Base-by-base conservation (phyloP, 176 grass and related monocot species). In the Pharus latifolius region DNA sequence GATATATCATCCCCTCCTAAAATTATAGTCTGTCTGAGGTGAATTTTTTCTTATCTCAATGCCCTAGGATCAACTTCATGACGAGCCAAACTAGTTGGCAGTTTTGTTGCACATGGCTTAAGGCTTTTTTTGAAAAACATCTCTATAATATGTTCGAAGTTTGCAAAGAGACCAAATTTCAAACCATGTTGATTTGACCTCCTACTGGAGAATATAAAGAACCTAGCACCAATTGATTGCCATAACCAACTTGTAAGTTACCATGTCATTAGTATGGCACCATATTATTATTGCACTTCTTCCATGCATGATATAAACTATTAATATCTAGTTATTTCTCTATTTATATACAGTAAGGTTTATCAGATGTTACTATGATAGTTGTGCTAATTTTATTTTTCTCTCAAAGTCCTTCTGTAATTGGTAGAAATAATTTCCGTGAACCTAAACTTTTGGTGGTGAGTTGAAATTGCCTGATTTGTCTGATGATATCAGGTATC, bases 401-500 rank as follows among this genome's bases (percentile, higher is more conserved):
- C 47, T 3, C 9, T 6, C 10, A 4, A 43, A 28, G 5, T 17
- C 23, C 14, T 30, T 26, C 6, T 25, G 6, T n/a, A 55, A 42
- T 15, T 9, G 49, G 6, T 43, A 20, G 3, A n/a, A n/a, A n/a
- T n/a, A n/a, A n/a, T n/a, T n/a, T n/a, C n/a, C n/a, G n/a, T n/a
- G 20, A 47, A 28, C 11, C 1, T 1, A 38, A 37, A 26, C 37
- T 43, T 10, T 56, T 43, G 3, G 6, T 20, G 0, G 29, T 22
- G 64, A 40, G 10, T n/a, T n/a, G n/a, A n/a, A 17, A 34, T 53
- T 63, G 34, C 38, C 63, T 80, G 8, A 18, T 32, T 29, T 64
- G 16, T 56, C 28, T 7, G 14, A 17, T 46, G 42, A n/a, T 72
- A 78, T 61, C 49, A 96, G 93, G 91, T 96, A 65, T 92, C 93